phyloP scores from a whole-genome alignment of 129 eudicot genomes.

The Gnaphalium uliginosum region DNA sequence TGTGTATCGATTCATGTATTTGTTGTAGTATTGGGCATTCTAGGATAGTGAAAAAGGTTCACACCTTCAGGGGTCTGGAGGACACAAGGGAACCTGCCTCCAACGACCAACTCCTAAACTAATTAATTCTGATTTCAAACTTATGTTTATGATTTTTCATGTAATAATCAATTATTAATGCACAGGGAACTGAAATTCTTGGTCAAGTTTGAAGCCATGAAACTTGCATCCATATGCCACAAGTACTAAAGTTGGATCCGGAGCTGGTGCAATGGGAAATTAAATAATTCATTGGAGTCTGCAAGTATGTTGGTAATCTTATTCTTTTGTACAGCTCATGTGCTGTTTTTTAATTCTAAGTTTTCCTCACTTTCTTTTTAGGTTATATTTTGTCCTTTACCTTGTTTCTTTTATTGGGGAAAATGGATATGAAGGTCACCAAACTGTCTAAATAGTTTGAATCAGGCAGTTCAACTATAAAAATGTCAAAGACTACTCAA shows the following conservation, averaged over 20 bases:
- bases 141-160: background rate
- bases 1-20: too few species aligned
- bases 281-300: constrained; percentile 10
- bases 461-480: background rate
- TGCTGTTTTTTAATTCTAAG: constrained; percentile 14
- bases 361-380: background rate
- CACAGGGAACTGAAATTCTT: constrained; percentile 10
- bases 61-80: background rate
- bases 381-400: background rate
- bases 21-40: background rate
- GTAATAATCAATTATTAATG: background rate
- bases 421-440: constrained; percentile 3
- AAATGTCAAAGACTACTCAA: background rate
- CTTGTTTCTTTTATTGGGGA: constrained; percentile 4
- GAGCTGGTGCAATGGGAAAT: background rate
- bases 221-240: constrained; percentile 3
- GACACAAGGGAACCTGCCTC: background rate
- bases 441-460: background rate
- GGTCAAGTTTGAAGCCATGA: constrained; percentile 2
- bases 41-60: background rate
- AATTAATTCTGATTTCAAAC: background rate
- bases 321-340: constrained; percentile 1
- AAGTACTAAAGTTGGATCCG: constrained; percentile 13
- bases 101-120: background rate
- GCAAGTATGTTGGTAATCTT: background rate